These are phyloP conservation scores for Aureobasidium sp. DNA, from an alignment of 2,329 filamentous ascomycete genomes.

Conservation along the genomic window DNA sequence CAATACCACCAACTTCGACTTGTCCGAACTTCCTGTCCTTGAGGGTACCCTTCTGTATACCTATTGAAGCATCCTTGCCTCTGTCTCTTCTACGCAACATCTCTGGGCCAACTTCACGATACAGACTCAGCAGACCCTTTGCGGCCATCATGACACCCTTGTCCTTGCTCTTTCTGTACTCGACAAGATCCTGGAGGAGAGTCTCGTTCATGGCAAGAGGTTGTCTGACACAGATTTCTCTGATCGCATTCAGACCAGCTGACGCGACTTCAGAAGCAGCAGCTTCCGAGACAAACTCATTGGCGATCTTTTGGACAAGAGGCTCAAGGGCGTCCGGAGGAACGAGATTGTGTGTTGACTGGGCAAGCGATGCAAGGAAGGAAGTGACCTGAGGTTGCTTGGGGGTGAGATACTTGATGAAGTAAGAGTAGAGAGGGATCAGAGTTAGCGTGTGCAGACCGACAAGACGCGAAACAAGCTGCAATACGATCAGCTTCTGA, in stretches of 20 bases:
- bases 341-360: slow-evolving; percentile 83
- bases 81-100: slow-evolving; percentile 83
- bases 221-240: slow-evolving; percentile 86
- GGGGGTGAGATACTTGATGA: slow-evolving; percentile 80
- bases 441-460: slow-evolving; percentile 89
- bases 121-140: slow-evolving; percentile 81
- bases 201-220: slow-evolving; percentile 96
- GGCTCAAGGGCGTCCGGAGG: slow-evolving; percentile 90
- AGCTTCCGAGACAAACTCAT: slow-evolving; percentile 96
- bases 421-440: slow-evolving; percentile 89
- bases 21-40: slow-evolving; percentile 77
- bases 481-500: slow-evolving; percentile 79
- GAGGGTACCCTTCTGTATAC: slow-evolving; percentile 64
- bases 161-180: slow-evolving; percentile 95
- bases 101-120: slow-evolving; percentile 83
- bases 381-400: slow-evolving; percentile 85
- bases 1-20: slow-evolving; percentile 69
- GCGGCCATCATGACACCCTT: slow-evolving; percentile 99
- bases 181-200: slow-evolving; percentile 87
- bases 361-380: slow-evolving; percentile 84
- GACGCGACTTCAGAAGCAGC: slow-evolving; percentile 83
- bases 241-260: slow-evolving; percentile 87
- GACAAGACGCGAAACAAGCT: slow-evolving; percentile 82
- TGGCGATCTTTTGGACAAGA: slow-evolving; percentile 87
- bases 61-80: slow-evolving; percentile 83